These are phyloP conservation scores for Kalmusia sp. DNA, from an alignment of 2,329 filamentous ascomycete species.

Conservation along the genomic window DNA sequence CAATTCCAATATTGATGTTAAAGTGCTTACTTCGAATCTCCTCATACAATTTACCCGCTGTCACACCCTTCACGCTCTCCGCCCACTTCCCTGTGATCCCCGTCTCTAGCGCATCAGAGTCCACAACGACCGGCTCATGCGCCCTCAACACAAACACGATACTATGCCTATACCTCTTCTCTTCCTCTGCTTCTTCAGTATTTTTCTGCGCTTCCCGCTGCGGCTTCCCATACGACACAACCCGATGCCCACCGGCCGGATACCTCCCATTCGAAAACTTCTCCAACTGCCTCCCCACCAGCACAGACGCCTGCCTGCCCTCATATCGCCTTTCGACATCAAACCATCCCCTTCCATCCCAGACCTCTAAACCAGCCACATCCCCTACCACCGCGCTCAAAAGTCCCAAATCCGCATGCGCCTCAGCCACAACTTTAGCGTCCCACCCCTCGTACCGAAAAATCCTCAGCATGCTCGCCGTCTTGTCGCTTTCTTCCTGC, in stretches of 20 bases:
- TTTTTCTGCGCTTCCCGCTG: neutral
- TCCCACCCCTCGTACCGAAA: slow-evolving; percentile 47
- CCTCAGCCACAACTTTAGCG: slow-evolving; percentile 44
- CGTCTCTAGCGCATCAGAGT: slow-evolving; percentile 36
- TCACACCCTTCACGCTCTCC: slow-evolving; percentile 30
- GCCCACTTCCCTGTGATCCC: slow-evolving; percentile 37
- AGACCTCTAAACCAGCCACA: slow-evolving; percentile 46
- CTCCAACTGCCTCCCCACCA: slow-evolving; percentile 41
- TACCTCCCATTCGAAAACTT: slow-evolving; percentile 35
- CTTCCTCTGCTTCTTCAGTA: neutral
- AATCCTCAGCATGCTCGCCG: slow-evolving; percentile 44
- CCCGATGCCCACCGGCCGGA: slow-evolving; percentile 41
- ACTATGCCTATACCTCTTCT: slow-evolving; percentile 36
- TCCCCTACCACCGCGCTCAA: slow-evolving; percentile 43
- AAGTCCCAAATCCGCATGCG: slow-evolving; percentile 45
- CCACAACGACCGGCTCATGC: slow-evolving; percentile 33
- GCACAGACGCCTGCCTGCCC: slow-evolving; percentile 31
- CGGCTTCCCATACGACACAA: slow-evolving; percentile 39
- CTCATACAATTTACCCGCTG: slow-evolving; percentile 40
- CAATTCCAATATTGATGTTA: slow-evolving; percentile 44
- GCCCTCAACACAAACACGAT: slow-evolving; percentile 48
- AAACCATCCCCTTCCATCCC: slow-evolving; percentile 34
- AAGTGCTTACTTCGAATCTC: slow-evolving; percentile 40
- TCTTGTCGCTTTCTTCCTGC: slow-evolving; percentile 28
- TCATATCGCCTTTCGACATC: slow-evolving; percentile 36